A percentile compares a stretch with the other conserved stretches of the same genome.
These are phyloP conservation scores for Quercus glauca DNA, from an alignment of 306 rosid genomes.

Conservation along the genomic window DNA sequence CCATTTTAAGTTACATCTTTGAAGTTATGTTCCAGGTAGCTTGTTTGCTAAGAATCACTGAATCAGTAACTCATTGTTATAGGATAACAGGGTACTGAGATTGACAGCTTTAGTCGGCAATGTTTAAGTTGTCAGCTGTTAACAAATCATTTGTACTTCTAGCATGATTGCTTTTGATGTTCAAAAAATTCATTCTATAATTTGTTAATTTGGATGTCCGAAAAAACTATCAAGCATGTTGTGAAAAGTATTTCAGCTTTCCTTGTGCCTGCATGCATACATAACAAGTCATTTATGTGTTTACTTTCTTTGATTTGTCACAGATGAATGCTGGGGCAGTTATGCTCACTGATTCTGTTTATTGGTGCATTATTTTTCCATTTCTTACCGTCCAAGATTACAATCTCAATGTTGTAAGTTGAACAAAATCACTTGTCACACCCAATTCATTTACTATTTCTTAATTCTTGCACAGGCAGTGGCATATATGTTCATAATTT, in stretches of 20 bases:
- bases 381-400: slow-evolving; percentile 60
- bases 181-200: not conserved
- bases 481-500: not conserved
- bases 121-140: not conserved
- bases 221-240: slow-evolving; percentile 11
- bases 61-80: not conserved
- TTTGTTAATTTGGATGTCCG: not conserved
- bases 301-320: slow-evolving; percentile 14
- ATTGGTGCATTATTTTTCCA: slow-evolving; percentile 67
- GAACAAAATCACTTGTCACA: slow-evolving; percentile 1
- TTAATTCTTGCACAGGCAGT: not conserved
- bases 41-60: not conserved
- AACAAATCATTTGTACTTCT: not conserved
- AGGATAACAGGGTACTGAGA: not conserved
- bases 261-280: not conserved
- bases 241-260: slow-evolving; percentile 5
- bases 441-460: not conserved
- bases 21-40: slow-evolving; percentile 60
- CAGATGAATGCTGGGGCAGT: slow-evolving; percentile 78
- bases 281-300: slow-evolving; percentile 16
- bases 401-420: slow-evolving; percentile 53
- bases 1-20: slow-evolving; percentile 33
- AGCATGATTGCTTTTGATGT: slow-evolving; percentile 15
- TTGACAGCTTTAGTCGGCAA: not conserved
- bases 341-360: slow-evolving; percentile 60